Evolutionary conservation across 2,329 filamentous ascomycete species (phyloP).

Genomic region (Monosporascus sp.): DNA sequence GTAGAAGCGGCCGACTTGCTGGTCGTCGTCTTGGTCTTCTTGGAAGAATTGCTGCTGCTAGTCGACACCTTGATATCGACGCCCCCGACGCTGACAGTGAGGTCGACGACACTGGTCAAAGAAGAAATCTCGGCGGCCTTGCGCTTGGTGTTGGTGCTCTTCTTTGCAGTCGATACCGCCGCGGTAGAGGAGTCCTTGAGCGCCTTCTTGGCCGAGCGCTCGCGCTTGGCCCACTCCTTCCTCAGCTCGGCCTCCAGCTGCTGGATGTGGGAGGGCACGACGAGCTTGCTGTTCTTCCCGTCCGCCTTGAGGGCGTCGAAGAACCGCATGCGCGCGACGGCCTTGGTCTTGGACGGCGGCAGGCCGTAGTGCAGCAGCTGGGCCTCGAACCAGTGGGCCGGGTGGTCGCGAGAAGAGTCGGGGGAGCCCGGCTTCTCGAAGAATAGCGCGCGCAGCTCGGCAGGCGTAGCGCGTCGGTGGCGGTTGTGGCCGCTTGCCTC

Average conservation of each 20-base stretch:
- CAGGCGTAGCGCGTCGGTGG: conserved; percentile 38
- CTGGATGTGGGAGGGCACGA: conserved; percentile 42
- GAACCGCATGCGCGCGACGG: conserved; percentile 52
- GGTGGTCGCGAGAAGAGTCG: conserved; percentile 40
- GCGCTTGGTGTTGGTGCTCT: conserved; percentile 21
- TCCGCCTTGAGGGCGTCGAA: conserved; percentile 49
- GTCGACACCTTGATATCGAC: conserved; percentile 23
- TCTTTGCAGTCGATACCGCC: not conserved
- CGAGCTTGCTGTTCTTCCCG: conserved; percentile 25
- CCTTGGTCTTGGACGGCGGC: conserved; percentile 50
- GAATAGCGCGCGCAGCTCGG: conserved; percentile 41
- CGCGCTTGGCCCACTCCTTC: conserved; percentile 49
- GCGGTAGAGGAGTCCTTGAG: conserved; percentile 9
- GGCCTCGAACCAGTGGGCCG: conserved; percentile 58
- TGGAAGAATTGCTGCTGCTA: conserved; percentile 9
- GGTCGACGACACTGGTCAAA: conserved; percentile 13
- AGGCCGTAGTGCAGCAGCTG: conserved; percentile 60
- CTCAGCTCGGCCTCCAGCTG: conserved; percentile 50
- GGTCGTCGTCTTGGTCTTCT: not conserved
- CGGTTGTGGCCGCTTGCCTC: conserved; percentile 37
- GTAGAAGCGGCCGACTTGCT: not conserved
- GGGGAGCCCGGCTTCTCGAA: conserved; percentile 28
- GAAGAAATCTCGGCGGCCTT: conserved; percentile 21
- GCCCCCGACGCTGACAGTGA: conserved; percentile 20
- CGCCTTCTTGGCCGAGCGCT: conserved; percentile 42